These are phyloP conservation scores for Penicillium sp. DNA, from an alignment of 2,329 filamentous ascomycete species.

Conservation along the genomic window DNA sequence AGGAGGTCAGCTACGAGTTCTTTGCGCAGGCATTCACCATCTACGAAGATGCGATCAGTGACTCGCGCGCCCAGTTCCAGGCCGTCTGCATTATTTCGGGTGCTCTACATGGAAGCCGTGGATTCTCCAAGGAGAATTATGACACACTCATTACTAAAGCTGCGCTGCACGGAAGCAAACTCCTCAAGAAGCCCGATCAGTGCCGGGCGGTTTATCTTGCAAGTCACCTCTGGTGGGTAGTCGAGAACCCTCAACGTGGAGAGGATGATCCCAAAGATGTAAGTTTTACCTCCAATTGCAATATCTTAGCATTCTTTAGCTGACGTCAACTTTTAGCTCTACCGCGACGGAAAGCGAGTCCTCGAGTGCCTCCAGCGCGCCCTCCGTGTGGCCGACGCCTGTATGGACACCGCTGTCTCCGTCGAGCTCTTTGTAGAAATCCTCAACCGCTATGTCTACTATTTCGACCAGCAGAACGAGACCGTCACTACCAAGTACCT, in stretches of 20 bases:
- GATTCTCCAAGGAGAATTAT: constrained; percentile 96
- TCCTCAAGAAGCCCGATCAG: constrained; percentile 96
- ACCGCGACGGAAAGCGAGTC: constrained; percentile 95
- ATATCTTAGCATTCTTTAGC: constrained; percentile 9
- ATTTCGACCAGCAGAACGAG: constrained; percentile 99
- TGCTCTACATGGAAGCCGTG: constrained; percentile 79
- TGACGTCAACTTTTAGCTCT: constrained; percentile 60
- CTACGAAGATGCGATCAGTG: constrained; percentile 93
- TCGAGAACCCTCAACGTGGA: constrained; percentile 70
- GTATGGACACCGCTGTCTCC: constrained; percentile 96
- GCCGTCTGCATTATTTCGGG: constrained; percentile 92
- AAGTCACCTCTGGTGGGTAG: constrained; percentile 97
- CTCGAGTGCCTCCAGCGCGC: constrained; percentile 94
- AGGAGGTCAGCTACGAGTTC: constrained; percentile 97
- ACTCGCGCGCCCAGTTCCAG: constrained; percentile 96
- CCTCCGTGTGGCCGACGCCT: constrained; percentile 92
- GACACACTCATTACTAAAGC: constrained; percentile 98
- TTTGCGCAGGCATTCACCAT: constrained; percentile 98
- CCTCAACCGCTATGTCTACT: constrained; percentile 96
- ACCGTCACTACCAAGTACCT: constrained; percentile 97
- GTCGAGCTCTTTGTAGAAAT: constrained; percentile 99
- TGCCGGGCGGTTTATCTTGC: constrained; percentile 95
- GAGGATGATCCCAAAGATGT: constrained; percentile 81
- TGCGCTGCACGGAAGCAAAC: constrained; percentile 91
- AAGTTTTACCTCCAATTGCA: constrained; percentile 40